These are phyloP conservation scores for Tetrapisispora phaffii DNA, from an alignment of 805 yeast species.

Conservation along the genomic window DNA sequence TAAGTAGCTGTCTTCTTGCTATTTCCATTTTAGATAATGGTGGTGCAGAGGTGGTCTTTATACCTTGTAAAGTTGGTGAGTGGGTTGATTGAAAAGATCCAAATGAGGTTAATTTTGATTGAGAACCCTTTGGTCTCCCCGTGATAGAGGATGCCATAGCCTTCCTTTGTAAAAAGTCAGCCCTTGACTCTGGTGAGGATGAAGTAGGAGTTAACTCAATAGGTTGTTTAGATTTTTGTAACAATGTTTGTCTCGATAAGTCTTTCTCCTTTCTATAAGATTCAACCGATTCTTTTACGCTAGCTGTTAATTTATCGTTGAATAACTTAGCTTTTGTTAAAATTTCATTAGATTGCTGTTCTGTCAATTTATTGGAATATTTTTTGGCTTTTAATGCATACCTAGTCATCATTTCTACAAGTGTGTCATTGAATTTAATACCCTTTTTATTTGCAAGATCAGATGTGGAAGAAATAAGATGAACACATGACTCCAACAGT, in stretches of 20 bases:
- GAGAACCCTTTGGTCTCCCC: conserved; percentile 25
- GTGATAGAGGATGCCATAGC: conserved; percentile 23
- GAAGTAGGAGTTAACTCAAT: conserved; percentile 6
- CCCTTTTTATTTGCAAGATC: conserved; percentile 51
- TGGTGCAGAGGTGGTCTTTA: conserved; percentile 13
- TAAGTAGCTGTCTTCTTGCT: conserved; percentile 28
- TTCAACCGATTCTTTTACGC: conserved; percentile 37
- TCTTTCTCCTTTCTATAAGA: conserved; percentile 28
- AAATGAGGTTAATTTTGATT: conserved; percentile 32
- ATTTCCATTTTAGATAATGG: conserved; percentile 32
- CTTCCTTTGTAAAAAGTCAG: conserved; percentile 27
- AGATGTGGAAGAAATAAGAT: conserved; percentile 53
- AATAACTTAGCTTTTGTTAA: conserved; percentile 50
- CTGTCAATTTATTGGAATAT: conserved; percentile 59
- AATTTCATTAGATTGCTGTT: conserved; percentile 55
- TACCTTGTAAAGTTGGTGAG: conserved; percentile 14
- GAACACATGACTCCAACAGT: conserved; percentile 55
- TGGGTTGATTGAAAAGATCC: conserved; percentile 28
- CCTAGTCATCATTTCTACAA: conserved; percentile 48
- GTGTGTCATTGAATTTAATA: conserved; percentile 40
- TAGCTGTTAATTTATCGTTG: conserved; percentile 45
- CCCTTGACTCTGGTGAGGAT: conserved; percentile 18
- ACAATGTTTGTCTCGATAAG: conserved; percentile 6
- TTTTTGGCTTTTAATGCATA: conserved; percentile 58
- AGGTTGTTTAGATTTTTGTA: conserved; percentile 6